Base-by-base conservation (phyloP, 192 early-diverging fungal genomes). In the Polychytrium aggregatum region DNA sequence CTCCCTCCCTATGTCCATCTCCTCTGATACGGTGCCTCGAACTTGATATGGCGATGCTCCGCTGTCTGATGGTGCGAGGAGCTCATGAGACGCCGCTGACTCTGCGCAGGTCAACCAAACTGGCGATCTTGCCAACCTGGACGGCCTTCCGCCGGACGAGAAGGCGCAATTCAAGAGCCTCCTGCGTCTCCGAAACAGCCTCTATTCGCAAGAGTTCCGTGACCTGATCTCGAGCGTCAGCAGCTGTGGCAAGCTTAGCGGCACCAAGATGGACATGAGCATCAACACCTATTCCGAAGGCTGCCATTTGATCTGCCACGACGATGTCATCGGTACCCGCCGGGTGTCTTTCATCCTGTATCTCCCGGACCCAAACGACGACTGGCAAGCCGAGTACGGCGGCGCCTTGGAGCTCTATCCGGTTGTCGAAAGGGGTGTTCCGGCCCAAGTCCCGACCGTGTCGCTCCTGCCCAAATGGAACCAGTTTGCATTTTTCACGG, bases 351-450 rank as follows among this genome's bases (percentile, higher is more conserved):
- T 72, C 53, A 88, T 88, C 28, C 60, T 88, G 37, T 88, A 88
- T 52, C 51, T 88, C 57, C 68, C 81, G 2, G 83, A 84, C 48
- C 70, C 81, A 0, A 83, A 84, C 46, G 64, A 76, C 4, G 36
- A 41, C 17, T 86, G 84, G 83, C 25, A 55, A n/a, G 63, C 68
- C 2, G 57, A 62, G 38, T 62, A 81, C 33, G 85, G 85, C 30
- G 86, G 86, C 3, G 80, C 79, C 1, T 53, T 88, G 45, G 86
- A 88, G 60, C 71, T 88, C 18, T 86, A 84, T 59, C 82, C 83
- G 37, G 75, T 79, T 8, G 62, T 74, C 16, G 52, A 58, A 20
- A 67, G 63, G 30, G 74, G 72, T 1, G 75, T 73, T 11, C 84
- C 84, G 1, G 77, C 71, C 0, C 62, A 67, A n/a, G 62, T 53